Evolutionary conservation across 2,329 filamentous ascomycete species (phyloP).

Genomic region (Trichophyton benhamiae): DNA sequence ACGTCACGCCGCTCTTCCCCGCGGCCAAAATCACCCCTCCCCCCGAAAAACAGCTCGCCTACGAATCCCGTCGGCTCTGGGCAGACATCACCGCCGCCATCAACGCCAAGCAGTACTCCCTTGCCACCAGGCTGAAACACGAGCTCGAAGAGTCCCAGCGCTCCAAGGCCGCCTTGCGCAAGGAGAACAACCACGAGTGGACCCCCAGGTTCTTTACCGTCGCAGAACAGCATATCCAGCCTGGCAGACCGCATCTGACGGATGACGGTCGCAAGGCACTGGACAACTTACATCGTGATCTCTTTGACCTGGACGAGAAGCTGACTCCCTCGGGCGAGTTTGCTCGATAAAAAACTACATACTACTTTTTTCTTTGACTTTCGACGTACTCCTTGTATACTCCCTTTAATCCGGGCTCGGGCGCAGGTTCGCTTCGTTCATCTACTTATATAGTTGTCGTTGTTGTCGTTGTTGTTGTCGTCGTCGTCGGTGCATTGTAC

Average conservation of each 20-base stretch:
- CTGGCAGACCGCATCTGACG: slow-evolving; percentile 51
- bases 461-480: no score
- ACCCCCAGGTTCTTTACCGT: slow-evolving; percentile 76
- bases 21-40: slow-evolving; percentile 70
- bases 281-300: slow-evolving; percentile 41
- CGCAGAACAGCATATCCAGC: slow-evolving; percentile 38
- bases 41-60: slow-evolving; percentile 62
- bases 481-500: not conserved
- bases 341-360: not conserved
- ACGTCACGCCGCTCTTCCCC: slow-evolving; percentile 71
- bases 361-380: no score
- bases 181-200: slow-evolving; percentile 58
- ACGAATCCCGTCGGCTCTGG: slow-evolving; percentile 87
- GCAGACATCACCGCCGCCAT: slow-evolving; percentile 78
- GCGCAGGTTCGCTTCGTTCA: no score
- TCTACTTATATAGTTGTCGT: no score
- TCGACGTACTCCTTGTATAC: not conserved
- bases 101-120: slow-evolving; percentile 63
- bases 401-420: not conserved
- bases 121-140: slow-evolving; percentile 76
- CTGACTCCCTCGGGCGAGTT: not conserved
- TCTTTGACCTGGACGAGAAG: slow-evolving; percentile 38
- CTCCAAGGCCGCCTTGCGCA: slow-evolving; percentile 68
- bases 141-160: slow-evolving; percentile 86
- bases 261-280: slow-evolving; percentile 49